These are phyloP conservation scores for Saccharomycopsis oosterbeekiorum DNA, from an alignment of 805 yeast genomes.

Conservation along the genomic window DNA sequence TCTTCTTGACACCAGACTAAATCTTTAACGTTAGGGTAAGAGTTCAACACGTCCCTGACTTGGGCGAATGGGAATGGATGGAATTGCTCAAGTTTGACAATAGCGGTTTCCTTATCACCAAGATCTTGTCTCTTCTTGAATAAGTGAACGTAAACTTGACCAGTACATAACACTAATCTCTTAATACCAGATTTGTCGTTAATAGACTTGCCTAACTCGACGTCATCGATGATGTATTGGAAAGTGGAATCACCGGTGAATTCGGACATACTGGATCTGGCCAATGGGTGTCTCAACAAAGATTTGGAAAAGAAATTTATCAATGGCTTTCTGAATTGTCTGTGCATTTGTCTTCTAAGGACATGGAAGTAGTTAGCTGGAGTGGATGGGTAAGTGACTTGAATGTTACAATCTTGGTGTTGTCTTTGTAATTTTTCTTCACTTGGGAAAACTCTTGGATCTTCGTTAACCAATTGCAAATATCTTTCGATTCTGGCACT, in stretches of 20 bases:
- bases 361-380: slow-evolving; percentile 96
- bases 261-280: slow-evolving; percentile 74
- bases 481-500: slow-evolving; percentile 96
- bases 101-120: slow-evolving; percentile 75
- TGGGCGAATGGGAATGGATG: slow-evolving; percentile 99
- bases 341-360: slow-evolving; percentile 97
- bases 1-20: slow-evolving; percentile 98
- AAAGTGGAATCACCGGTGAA: slow-evolving; percentile 87
- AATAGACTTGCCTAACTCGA: slow-evolving; percentile 70
- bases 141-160: slow-evolving; percentile 92
- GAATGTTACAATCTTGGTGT: slow-evolving; percentile 98
- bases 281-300: slow-evolving; percentile 93
- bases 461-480: slow-evolving; percentile 92
- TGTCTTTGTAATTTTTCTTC: slow-evolving; percentile 86
- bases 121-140: slow-evolving; percentile 77
- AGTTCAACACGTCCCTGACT: slow-evolving; percentile 70
- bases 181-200: slow-evolving; percentile 74
- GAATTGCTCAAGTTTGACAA: slow-evolving; percentile 83
- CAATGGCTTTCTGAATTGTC: slow-evolving; percentile 95
- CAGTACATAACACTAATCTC: slow-evolving; percentile 75
- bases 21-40: slow-evolving; percentile 77
- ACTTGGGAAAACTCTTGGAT: slow-evolving; percentile 87
- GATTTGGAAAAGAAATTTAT: slow-evolving; percentile 84
- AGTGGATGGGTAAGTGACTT: slow-evolving; percentile 95
- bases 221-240: slow-evolving; percentile 94